Conservation (phyloP, 2,329 filamentous ascomycete species). For the Claviceps sp. region DNA sequence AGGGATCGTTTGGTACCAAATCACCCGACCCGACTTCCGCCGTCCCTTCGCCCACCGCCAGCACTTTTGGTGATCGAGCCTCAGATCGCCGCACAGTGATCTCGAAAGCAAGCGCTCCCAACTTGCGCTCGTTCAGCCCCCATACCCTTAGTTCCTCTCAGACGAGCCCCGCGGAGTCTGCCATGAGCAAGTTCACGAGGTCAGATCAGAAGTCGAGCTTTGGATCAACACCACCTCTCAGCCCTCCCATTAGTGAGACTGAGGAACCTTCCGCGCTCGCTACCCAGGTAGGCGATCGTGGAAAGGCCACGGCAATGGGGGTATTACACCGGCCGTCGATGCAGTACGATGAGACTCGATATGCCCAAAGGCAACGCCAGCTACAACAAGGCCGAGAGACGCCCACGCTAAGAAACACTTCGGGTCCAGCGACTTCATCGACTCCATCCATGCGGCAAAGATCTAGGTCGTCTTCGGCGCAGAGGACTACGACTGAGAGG, state of each 20-base stretch:
- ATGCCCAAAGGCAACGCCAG: slow-evolving; percentile 67
- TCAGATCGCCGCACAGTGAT: slow-evolving; percentile 32
- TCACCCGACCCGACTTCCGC: slow-evolving; percentile 35
- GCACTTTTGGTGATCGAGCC: slow-evolving; percentile 32
- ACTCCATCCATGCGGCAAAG: slow-evolving; percentile 24
- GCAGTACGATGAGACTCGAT: slow-evolving; percentile 75
- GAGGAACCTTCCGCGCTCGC: slow-evolving; percentile 53
- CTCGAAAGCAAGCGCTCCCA: slow-evolving; percentile 52
- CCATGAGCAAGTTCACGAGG: slow-evolving; percentile 21
- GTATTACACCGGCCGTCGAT: slow-evolving; percentile 56
- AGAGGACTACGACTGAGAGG: slow-evolving; percentile 22
- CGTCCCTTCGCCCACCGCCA: slow-evolving; percentile 31
- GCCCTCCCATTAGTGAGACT: slow-evolving; percentile 52
- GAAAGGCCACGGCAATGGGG: slow-evolving; percentile 62
- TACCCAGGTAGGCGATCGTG: slow-evolving; percentile 62
- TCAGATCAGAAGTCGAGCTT: slow-evolving; percentile 19
- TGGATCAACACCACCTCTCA: slow-evolving; percentile 26
- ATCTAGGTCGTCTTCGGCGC: slow-evolving; percentile 34
- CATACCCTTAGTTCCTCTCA: slow-evolving; percentile 26
- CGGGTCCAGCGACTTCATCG: slow-evolving; percentile 31
- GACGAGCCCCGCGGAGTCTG: slow-evolving; percentile 23
- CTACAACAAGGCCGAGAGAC: slow-evolving; percentile 64
- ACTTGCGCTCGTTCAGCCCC: slow-evolving; percentile 46
- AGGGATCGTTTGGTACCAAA: slow-evolving; percentile 35
- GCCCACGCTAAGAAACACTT: slow-evolving; percentile 32